These are phyloP conservation scores for Rhinocladiella similis DNA, from an alignment of 2,329 filamentous ascomycete species.

Conservation along the genomic window DNA sequence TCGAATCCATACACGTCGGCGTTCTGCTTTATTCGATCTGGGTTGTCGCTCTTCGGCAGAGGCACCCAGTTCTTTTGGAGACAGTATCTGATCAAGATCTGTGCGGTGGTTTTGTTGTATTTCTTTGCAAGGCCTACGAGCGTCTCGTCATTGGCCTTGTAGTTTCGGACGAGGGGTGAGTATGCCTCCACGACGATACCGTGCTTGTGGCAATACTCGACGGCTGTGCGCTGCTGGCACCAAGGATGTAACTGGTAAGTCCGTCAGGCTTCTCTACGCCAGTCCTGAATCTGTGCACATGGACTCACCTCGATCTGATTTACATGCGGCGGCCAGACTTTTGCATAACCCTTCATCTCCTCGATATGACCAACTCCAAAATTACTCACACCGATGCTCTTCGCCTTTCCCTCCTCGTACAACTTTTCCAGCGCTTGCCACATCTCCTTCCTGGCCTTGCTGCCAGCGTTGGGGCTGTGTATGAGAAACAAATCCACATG, in stretches of 20 bases:
- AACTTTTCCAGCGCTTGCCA: slow-evolving; percentile 68
- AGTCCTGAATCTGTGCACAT: not conserved
- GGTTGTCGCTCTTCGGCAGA: slow-evolving; percentile 71
- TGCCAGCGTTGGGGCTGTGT: slow-evolving; percentile 61
- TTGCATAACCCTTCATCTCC: slow-evolving; percentile 66
- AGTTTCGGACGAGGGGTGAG: slow-evolving; percentile 61
- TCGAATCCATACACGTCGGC: slow-evolving; percentile 62
- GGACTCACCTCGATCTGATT: slow-evolving; percentile 69
- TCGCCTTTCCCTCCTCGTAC: slow-evolving; percentile 59
- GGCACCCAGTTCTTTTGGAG: slow-evolving; percentile 76
- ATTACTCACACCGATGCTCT: slow-evolving; percentile 72
- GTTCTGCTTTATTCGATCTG: slow-evolving; percentile 67
- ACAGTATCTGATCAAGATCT: slow-evolving; percentile 78
- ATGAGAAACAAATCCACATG: slow-evolving; percentile 74
- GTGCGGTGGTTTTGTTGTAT: slow-evolving; percentile 71
- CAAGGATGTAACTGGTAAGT: slow-evolving; percentile 65
- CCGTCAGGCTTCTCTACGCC: not conserved
- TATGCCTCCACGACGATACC: slow-evolving; percentile 57
- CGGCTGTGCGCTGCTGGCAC: slow-evolving; percentile 64
- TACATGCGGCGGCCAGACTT: slow-evolving; percentile 67
- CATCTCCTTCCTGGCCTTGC: slow-evolving; percentile 58
- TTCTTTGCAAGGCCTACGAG: slow-evolving; percentile 68
- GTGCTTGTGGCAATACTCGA: slow-evolving; percentile 55
- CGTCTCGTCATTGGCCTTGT: slow-evolving; percentile 68
- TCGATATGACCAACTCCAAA: slow-evolving; percentile 68